These are phyloP conservation scores for Perilla frutescens DNA, from an alignment of 257 asterid species.

Conservation along the genomic window DNA sequence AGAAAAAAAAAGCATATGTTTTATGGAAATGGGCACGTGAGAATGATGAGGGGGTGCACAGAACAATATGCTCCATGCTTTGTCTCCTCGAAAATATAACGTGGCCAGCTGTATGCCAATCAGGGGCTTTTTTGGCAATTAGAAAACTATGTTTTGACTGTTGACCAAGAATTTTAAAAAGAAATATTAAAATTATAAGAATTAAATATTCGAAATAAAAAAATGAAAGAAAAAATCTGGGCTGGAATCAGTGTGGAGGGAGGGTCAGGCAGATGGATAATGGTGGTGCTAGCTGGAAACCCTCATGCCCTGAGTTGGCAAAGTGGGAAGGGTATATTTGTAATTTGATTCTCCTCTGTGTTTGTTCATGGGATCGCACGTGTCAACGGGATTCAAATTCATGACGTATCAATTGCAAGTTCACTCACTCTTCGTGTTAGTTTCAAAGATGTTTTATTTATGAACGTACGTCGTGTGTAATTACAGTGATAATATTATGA, in stretches of 20 bases:
- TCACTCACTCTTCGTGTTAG: no score
- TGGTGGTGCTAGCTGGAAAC: slow-evolving; percentile 51
- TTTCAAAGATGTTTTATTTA: no score
- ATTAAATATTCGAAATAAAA: background rate
- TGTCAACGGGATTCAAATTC: no score
- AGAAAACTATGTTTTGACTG: slow-evolving; percentile 37
- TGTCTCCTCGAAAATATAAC: slow-evolving; percentile 49
- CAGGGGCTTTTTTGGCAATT: slow-evolving; percentile 36
- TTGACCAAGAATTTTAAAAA: slow-evolving; percentile 38
- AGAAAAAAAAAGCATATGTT: background rate
- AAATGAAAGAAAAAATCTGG: background rate
- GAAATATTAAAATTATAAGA: background rate
- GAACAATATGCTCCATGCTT: slow-evolving; percentile 49
- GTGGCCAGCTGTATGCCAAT: slow-evolving; percentile 61
- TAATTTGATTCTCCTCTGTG: background rate
- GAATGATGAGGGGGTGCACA: slow-evolving; percentile 48
- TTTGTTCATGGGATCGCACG: no score
- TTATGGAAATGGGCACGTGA: slow-evolving; percentile 46
- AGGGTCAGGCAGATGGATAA: slow-evolving; percentile 25
- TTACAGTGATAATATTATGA: no score
- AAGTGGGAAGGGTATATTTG: slow-evolving; percentile 28
- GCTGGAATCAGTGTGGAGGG: slow-evolving; percentile 5
- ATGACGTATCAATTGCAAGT: no score
- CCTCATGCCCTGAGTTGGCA: slow-evolving; percentile 55
- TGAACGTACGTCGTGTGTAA: no score